These are phyloP conservation scores for Panaeolus papilionaceus DNA, from an alignment of 768 basidiomycete genomes.

Conservation along the genomic window DNA sequence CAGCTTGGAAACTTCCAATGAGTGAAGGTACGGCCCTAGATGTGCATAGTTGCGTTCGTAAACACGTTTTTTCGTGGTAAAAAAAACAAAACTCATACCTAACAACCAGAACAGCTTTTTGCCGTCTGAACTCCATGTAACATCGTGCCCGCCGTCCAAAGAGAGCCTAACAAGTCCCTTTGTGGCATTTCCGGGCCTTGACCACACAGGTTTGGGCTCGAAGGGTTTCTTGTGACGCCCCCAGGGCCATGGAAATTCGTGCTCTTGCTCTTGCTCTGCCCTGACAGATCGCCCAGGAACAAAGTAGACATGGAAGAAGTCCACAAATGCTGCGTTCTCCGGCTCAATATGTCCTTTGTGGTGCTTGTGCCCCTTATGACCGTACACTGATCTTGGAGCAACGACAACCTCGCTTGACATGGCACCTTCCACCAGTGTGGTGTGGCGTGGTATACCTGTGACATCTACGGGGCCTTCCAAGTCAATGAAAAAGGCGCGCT, in stretches of 20 bases:
- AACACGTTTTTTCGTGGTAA: neutral
- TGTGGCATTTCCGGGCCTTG: constrained; percentile 72
- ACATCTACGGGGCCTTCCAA: constrained; percentile 51
- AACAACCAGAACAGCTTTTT: constrained; percentile 76
- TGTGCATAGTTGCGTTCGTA: neutral
- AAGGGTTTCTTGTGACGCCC: neutral
- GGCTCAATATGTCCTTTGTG: constrained; percentile 26
- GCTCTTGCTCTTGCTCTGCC: constrained; percentile 38
- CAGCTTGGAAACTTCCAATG: constrained; percentile 60
- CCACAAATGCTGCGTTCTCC: constrained; percentile 65
- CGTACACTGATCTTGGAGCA: constrained; percentile 34
- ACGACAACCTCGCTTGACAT: constrained; percentile 65
- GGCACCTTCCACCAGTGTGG: constrained; percentile 57
- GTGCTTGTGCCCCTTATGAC: constrained; percentile 24
- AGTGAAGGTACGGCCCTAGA: constrained; percentile 69
- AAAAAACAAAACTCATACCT: constrained; percentile 44
- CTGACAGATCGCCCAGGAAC: constrained; percentile 48
- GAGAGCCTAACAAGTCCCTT: constrained; percentile 66
- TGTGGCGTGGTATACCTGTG: constrained; percentile 52
- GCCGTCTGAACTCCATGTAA: constrained; percentile 69
- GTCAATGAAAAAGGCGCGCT: constrained; percentile 45
- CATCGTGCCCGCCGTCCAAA: constrained; percentile 76
- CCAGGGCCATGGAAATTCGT: constrained; percentile 3
- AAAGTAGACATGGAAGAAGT: constrained; percentile 72
- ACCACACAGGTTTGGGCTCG: constrained; percentile 54